Base-by-base conservation (phyloP, 345 rosid species). In the Corchorus olitorius region DNA sequence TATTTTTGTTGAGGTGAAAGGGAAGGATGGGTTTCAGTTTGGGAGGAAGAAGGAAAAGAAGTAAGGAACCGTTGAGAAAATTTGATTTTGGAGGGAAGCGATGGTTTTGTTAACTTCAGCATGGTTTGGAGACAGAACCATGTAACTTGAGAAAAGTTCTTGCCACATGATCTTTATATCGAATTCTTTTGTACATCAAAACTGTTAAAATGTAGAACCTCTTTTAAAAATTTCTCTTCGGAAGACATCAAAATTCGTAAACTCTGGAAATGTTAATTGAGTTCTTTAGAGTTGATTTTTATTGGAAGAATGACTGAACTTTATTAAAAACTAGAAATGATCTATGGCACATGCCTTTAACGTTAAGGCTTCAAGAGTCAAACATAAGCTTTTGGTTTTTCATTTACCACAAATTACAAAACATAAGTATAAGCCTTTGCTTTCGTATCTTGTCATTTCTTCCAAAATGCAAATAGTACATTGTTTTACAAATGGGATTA, bases 1-100 rank as follows among this genome's bases (percentile, higher is more conserved):
- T 65, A 63, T 19, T 76, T 77, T 58, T 62, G 78, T 4, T 50
- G 59, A 50, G 55, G 45, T 50, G 60, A 52, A 50, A 50, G 27
- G 59, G 73, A 69, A 69, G 50, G 58, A 8, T 56, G 14, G 61
- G 61, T 6, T 45, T 5, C 8, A 8, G 48, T 56, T 19, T 8
- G 61, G 61, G 34, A 50, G 10, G 14, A 67, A 67, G 55, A 67
- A 5, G 55, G 34, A 20, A 27, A 68, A 14, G 41, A 15, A 49
- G n/a, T 20, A 68, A 68, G 43, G 58, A 49, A 49, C 43, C 72
- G 54, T 49, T 1, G 14, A 33, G 58, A 68, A 27, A 68, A 27
- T 69, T 33, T 69, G 8, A 5, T 33, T 69, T 49, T 69, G 59
- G 58, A 33, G 12, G 19, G 73, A 69, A 49, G 33, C 0, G 39